Evolutionary conservation across 306 rosid genomes (phyloP).

Genomic region (Cucurbita maxima): DNA sequence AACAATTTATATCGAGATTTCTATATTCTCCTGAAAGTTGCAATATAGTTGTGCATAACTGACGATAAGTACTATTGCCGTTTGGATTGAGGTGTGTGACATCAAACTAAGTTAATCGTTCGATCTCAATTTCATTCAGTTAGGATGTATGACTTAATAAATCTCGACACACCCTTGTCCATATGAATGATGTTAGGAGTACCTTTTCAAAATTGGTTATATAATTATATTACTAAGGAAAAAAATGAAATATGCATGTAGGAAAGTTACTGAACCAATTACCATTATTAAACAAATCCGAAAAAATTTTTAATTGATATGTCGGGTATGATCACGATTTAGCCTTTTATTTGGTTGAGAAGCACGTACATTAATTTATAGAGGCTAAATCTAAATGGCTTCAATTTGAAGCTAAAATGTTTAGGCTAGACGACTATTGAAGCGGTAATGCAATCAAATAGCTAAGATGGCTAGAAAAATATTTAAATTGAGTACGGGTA

Average conservation of each 20-base stretch:
- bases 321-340: too few species aligned
- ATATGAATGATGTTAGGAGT: too few species aligned
- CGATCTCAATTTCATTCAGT: too few species aligned
- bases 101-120: too few species aligned
- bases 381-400: background rate
- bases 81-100: too few species aligned
- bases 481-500: background rate
- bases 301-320: too few species aligned
- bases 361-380: background rate
- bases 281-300: background rate
- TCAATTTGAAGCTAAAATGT: background rate
- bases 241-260: background rate
- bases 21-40: too few species aligned
- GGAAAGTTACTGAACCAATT: background rate
- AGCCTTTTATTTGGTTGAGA: background rate
- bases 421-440: background rate
- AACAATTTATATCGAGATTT: too few species aligned
- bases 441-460: background rate
- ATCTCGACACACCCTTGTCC: too few species aligned
- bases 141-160: too few species aligned
- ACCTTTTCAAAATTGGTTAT: background rate
- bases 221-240: background rate
- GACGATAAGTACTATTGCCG: too few species aligned
- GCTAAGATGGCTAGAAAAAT: background rate
- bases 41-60: too few species aligned